Base-by-base conservation (phyloP, 2,329 filamentous ascomycete species). In the Diaporthe citriasiana region DNA sequence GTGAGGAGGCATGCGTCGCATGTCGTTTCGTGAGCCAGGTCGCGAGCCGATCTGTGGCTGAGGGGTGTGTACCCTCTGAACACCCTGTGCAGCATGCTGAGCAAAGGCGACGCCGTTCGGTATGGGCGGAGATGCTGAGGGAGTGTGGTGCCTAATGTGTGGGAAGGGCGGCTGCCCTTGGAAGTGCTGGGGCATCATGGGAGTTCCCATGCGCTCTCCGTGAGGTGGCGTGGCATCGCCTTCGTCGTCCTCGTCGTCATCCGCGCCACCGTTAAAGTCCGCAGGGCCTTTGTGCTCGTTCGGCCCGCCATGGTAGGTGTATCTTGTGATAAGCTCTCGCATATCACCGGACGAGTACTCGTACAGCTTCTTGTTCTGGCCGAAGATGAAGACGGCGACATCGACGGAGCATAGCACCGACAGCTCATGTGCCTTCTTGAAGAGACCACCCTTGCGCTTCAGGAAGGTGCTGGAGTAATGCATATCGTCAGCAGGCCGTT, bases 391-490 rank as follows among this genome's bases (percentile, higher is more conserved):
- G 81, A 99, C 97, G 53, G 97, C 97, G 78, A 99, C 97, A 83
- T 99, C 97, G 82, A 99, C 97, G 51, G 95, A 98, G 84, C 97
- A 99, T 76, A 99, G 93, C 60, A 99, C 97, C 70, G 96, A 98
- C 70, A 99, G 90, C 89, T 99, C 97, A 84, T 99, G 95, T 71
- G 97, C 97, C 90, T 99, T 99, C 88, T 99, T 99, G 90, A 99
- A 99, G 66, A 99, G 89, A 80, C 97, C 97, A 80, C 96, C 97
- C 86, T 99, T 99, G 87, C 97, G 94, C 89, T 99, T 99, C 79
- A 99, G 88, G 84, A 99, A 99, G 57, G 97, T 99, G 77, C 95
- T 98, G 73, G 68, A 73, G 40, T 42, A 38, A 42, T 60, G 30
- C 47, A 72, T 65, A 55, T 47, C 42, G 60, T 75, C 27, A 75